Evolutionary conservation across 2,329 filamentous ascomycete species (phyloP), one percentile per base, ranked within the genome.

Genomic region (Alternaria viburni): DNA sequence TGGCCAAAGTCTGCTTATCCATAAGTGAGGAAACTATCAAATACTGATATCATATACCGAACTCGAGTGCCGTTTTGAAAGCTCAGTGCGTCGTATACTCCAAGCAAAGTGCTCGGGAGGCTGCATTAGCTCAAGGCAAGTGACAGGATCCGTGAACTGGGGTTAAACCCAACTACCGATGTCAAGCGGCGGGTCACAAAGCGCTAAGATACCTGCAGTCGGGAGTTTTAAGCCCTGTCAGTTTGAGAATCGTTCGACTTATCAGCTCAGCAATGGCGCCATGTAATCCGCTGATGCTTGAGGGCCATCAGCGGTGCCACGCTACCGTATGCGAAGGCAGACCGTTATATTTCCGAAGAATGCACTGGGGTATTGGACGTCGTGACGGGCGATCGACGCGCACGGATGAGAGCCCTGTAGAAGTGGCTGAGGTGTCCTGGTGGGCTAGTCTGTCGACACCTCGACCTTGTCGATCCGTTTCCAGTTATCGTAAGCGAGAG

Each of bases 41-140:
- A 21, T 13, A 12, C 28, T n/a, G 21, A 19, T 32, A 32, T 41
- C 41, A 15, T 32, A 44, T 44, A 30, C 17, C 23, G 44, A 26
- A 17, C 6, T 56, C n/a, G 10, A 30, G 28, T 28, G n/a, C 28
- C 12, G n/a, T 43, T 4, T 23, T 17, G 8, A 32, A 12, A 30
- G 44, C 25, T 26, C 15, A 43, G 13, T 46, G 44, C 43, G 7
- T 15, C 13, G 21, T 32, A 41, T 12, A 46, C 43, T 19, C 17
- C 30, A 28, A 36, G 12, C 15, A 28, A 55, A 41, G 41, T 52
- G 19, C 36, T 23, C 60, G 50, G 61, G 51, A 55, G 32, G 51
- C 57, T 62, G 61, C 61, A 51, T 60, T 60, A 63, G 61, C 57
- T 36, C 17, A 26, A 26, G 21, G 32, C 28, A 46, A 36, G 44